A percentile compares a stretch with the other conserved stretches of the same genome.
These are phyloP conservation scores for Haematococcus sp. DNA, from an alignment of 139 green algal species.

Conservation along the genomic window DNA sequence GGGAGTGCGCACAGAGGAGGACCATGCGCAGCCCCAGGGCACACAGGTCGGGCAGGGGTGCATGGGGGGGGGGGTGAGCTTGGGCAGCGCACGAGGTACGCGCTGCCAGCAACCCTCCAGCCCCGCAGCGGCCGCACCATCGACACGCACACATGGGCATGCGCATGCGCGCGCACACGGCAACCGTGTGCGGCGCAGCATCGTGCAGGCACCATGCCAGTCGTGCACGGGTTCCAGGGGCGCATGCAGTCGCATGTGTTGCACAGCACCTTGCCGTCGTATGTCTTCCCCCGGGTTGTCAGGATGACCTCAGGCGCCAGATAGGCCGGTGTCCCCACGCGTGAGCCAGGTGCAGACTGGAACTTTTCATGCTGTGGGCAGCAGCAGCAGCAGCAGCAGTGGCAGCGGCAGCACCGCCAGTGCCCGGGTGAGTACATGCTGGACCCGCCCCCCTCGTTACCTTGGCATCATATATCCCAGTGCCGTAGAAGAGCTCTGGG, in stretches of 20 bases:
- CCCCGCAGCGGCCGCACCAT: background rate
- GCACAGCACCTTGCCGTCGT: conserved; percentile 77
- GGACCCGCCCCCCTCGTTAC: conserved; percentile 10
- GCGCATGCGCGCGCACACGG: background rate
- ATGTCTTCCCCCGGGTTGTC: conserved; percentile 79
- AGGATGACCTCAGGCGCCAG: conserved; percentile 95
- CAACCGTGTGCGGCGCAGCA: background rate
- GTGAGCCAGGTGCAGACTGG: conserved; percentile 72
- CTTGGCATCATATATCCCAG: conserved; percentile 27
- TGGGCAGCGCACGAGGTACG: background rate
- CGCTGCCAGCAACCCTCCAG: background rate
- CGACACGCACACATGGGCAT: background rate
- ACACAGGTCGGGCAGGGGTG: too few species aligned
- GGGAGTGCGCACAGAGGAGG: background rate
- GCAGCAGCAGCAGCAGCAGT: background rate
- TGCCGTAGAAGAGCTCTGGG: conserved; percentile 26
- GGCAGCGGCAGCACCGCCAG: background rate
- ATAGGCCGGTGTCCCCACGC: conserved; percentile 97
- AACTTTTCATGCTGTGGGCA: conserved; percentile 71
- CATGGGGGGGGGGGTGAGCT: too few species aligned
- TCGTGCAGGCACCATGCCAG: background rate
- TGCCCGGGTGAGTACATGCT: background rate
- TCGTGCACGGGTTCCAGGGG: background rate
- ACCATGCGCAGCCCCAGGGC: too few species aligned
- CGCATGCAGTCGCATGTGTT: too few species aligned